Percentiles rank a stretch among this genome's conserved stretches.
Conservation (phyloP, 2,329 filamentous ascomycete species). For the Dactylella cylindrospora region DNA sequence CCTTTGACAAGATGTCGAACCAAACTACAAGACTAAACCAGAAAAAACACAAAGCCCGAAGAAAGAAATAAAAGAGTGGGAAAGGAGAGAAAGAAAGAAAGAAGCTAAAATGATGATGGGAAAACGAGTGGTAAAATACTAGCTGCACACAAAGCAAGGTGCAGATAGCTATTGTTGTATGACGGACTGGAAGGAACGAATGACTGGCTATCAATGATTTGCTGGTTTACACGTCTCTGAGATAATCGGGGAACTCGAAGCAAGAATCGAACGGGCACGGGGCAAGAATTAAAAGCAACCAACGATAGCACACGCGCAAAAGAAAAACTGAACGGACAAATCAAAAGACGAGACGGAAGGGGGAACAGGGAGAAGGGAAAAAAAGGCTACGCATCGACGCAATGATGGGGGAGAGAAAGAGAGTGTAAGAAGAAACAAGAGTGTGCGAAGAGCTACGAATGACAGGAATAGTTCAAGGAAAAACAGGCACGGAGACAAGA, state of each 20-base stretch:
- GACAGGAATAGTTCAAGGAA: slow-evolving; percentile 21
- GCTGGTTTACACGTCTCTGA: slow-evolving; percentile 43
- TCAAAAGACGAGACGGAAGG: slow-evolving; percentile 45
- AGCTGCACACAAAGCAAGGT: slow-evolving; percentile 41
- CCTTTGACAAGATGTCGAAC: slow-evolving; percentile 35
- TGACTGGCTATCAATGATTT: slow-evolving; percentile 43
- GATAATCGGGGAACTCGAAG: slow-evolving; percentile 38
- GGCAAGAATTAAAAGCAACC: slow-evolving; percentile 43
- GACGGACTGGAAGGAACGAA: slow-evolving; percentile 37
- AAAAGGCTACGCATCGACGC: slow-evolving; percentile 39
- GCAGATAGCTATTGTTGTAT: slow-evolving; percentile 35
- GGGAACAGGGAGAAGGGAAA: slow-evolving; percentile 31
- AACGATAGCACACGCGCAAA: slow-evolving; percentile 40
- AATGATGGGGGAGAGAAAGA: slow-evolving; percentile 39
- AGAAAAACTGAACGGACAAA: slow-evolving; percentile 36
- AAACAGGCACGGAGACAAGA: slow-evolving; percentile 27
- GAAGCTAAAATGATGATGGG: slow-evolving; percentile 35
- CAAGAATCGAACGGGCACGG: slow-evolving; percentile 43
- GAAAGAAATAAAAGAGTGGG: slow-evolving; percentile 10
- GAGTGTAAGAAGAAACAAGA: slow-evolving; percentile 8
- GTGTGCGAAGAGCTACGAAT: background rate
- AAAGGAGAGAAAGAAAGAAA: slow-evolving; percentile 18
- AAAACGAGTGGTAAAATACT: slow-evolving; percentile 45
- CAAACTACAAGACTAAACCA: slow-evolving; percentile 44
- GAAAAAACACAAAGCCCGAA: slow-evolving; percentile 31